phyloP scores from a whole-genome alignment of 2,329 filamentous ascomycete species.

The Cladosporium sp. region DNA sequence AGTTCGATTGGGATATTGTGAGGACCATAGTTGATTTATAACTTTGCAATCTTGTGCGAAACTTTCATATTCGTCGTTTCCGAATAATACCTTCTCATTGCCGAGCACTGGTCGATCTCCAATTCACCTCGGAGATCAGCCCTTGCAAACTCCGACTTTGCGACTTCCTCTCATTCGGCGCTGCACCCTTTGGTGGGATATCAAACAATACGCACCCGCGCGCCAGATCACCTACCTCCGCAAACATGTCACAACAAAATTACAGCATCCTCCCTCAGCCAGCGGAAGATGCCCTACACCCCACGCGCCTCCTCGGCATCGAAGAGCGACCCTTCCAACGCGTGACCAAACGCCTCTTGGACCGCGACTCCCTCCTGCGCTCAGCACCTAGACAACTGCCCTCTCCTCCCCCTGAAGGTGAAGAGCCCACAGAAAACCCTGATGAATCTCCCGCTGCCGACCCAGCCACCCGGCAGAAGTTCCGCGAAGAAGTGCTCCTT shows the following conservation, averaged over 20 bases:
- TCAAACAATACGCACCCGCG: neutral
- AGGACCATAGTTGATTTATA: too few relatives aligned
- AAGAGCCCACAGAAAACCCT: conserved; percentile 43
- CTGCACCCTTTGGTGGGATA: neutral
- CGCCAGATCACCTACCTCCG: neutral
- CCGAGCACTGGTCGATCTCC: too few relatives aligned
- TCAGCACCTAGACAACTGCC: conserved; percentile 49
- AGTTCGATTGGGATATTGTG: too few relatives aligned
- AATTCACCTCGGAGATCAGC: too few relatives aligned
- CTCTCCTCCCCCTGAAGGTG: conserved; percentile 59
- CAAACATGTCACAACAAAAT: conserved; percentile 11
- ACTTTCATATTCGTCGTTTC: too few relatives aligned
- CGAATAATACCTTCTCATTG: too few relatives aligned
- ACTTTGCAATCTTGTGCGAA: too few relatives aligned
- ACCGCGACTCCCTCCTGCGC: conserved; percentile 61
- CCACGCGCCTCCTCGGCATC: conserved; percentile 77
- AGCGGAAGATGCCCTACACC: conserved; percentile 67
- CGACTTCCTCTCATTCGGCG: neutral
- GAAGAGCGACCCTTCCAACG: conserved; percentile 92
- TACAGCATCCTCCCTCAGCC: conserved; percentile 23
- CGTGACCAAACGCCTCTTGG: conserved; percentile 74
- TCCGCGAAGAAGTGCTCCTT: conserved; percentile 77
- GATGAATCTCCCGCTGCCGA: conserved; percentile 33
- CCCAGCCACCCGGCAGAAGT: conserved; percentile 41
- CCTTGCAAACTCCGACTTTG: too few relatives aligned